Base-by-base conservation (phyloP, 1,139 yeast genomes). In the Nakaseomyces delphensis region DNA sequence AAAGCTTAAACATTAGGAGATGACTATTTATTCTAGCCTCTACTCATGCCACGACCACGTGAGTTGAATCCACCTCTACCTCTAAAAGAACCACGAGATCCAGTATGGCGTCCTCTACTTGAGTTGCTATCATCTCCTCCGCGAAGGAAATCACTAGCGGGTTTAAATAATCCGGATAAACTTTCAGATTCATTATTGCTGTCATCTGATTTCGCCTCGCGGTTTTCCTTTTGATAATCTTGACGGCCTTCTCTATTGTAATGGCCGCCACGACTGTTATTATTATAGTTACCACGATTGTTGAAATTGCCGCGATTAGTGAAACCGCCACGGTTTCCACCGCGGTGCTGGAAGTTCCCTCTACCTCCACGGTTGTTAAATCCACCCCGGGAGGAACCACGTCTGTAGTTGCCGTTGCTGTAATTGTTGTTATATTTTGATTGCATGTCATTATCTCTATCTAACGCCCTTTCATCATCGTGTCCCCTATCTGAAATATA, bases 141-240 rank as follows among this genome's bases (percentile, higher is more conserved):
- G 23, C 49, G 41, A 39, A 56, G 44, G 46, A 56, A 56, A 14
- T 57, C 55, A 41, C 57, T 54, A 10, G 59, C 60, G 23, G 60
- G 60, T 37, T 52, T 52, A 40, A 56, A 56, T 10, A 55, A 35
- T 7, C 27, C 38, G 23, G 39, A 33, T 15, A 36, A 40, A 40
- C 37, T 40, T 28, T 38, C 39, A 27, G 40, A 40, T 19, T 43
- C 42, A 19, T 14, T 32, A 19, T 32, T 40, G 31, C 30, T 40
- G 39, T 24, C 27, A n/a, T 39, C 31, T 15, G 35, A 32, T 23
- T 13, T 36, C 4, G 18, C 19, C 20, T 30, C 27, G 27, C 31
- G 16, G 27, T 38, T 20, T 18, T 19, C 15, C 13, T 15, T 21
- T 10, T 27, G 13, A 13, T 44, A 40, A 8, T 50, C 47, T 29